phyloP scores from a whole-genome alignment of 176 grass and related monocot species.

The Aegilops tauschii region DNA sequence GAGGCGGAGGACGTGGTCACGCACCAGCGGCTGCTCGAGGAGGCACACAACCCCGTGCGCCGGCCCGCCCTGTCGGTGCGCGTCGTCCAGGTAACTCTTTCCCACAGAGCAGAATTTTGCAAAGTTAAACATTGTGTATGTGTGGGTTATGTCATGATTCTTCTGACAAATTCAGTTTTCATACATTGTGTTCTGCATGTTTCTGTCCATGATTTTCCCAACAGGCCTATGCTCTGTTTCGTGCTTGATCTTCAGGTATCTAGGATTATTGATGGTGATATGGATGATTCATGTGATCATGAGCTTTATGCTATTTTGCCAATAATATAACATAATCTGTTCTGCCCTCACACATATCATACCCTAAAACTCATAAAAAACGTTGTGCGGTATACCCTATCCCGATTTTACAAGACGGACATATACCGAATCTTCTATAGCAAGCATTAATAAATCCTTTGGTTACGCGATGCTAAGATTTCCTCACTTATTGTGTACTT shows the following conservation, averaged over 20 bases:
- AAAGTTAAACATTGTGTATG: neutral
- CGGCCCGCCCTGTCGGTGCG: slow-evolving; percentile 46
- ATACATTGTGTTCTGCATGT: too few relatives aligned
- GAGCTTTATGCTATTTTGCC: neutral
- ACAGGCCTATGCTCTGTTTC: neutral
- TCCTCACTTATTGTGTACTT: too few relatives aligned
- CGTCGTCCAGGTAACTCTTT: slow-evolving; percentile 3
- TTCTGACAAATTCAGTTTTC: too few relatives aligned
- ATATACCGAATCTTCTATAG: too few relatives aligned
- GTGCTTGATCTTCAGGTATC: neutral
- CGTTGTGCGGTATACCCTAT: too few relatives aligned
- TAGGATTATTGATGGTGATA: neutral
- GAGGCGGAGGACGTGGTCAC: slow-evolving; percentile 65
- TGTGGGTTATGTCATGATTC: neutral
- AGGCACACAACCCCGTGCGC: slow-evolving; percentile 42
- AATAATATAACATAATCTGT: too few relatives aligned
- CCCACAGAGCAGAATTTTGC: neutral
- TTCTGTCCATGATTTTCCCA: neutral
- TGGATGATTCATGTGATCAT: neutral
- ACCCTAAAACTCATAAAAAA: too few relatives aligned
- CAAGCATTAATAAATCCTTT: too few relatives aligned
- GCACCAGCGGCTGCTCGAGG: slow-evolving; percentile 60
- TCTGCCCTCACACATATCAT: too few relatives aligned
- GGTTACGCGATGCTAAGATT: too few relatives aligned
- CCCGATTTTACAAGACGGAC: too few relatives aligned